Evolutionary conservation across 192 early-diverging fungal genomes (phyloP).

Genomic region (Coemansia furcata): DNA sequence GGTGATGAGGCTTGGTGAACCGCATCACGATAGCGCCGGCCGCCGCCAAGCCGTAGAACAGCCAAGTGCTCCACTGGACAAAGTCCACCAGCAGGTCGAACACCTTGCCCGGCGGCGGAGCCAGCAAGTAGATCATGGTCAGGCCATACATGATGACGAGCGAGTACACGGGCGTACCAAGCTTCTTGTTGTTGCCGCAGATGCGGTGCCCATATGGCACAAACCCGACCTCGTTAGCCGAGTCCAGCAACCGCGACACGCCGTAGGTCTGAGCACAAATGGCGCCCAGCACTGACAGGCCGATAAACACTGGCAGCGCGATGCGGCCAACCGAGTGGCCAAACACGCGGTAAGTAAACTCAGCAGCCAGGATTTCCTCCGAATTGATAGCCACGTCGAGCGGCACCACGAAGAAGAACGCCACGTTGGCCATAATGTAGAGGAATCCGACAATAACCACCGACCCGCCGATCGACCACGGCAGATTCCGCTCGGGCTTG

Average conservation of each 20-base stretch:
- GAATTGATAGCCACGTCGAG: slow-evolving; percentile 64
- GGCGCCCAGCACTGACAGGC: slow-evolving; percentile 55
- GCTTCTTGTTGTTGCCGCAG: slow-evolving; percentile 44
- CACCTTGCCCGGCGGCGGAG: slow-evolving; percentile 59
- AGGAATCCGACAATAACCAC: slow-evolving; percentile 68
- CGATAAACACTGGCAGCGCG: slow-evolving; percentile 56
- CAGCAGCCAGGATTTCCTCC: slow-evolving; percentile 60
- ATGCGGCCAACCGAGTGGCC: slow-evolving; percentile 52
- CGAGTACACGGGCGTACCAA: slow-evolving; percentile 49
- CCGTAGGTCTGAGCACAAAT: slow-evolving; percentile 56
- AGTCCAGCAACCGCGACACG: slow-evolving; percentile 54
- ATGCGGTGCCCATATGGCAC: slow-evolving; percentile 50
- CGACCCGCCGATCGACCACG: slow-evolving; percentile 74
- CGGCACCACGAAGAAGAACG: slow-evolving; percentile 78
- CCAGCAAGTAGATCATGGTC: slow-evolving; percentile 54
- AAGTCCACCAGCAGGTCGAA: slow-evolving; percentile 64
- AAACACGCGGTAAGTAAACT: slow-evolving; percentile 58
- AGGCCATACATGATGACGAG: slow-evolving; percentile 49
- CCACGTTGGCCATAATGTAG: slow-evolving; percentile 78
- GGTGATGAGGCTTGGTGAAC: slow-evolving; percentile 34
- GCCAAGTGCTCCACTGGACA: slow-evolving; percentile 60
- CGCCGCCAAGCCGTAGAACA: slow-evolving; percentile 59
- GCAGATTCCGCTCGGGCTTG: slow-evolving; percentile 73
- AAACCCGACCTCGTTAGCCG: slow-evolving; percentile 55
- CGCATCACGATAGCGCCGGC: slow-evolving; percentile 57